Evolutionary conservation across 2,329 filamentous ascomycete genomes (phyloP), one percentile per base, ranked within the genome.

Genomic region (Neobulgaria alba): DNA sequence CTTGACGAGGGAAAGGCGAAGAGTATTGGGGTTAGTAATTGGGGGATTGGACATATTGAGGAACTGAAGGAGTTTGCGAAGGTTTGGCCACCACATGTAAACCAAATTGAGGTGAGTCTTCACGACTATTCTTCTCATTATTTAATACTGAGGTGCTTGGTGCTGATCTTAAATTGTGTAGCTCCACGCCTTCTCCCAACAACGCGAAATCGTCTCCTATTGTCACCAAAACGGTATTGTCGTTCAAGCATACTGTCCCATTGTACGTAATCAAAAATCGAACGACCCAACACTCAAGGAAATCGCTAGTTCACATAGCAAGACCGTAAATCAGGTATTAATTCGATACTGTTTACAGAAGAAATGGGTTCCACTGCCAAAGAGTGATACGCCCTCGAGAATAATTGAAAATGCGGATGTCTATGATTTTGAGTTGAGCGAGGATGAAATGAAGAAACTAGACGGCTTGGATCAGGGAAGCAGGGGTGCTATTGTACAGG

Each of bases 21-120:
- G 60, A 71, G 70, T 29, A 85, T 87, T 52, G 82, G 83, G 0
- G 81, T 86, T 38, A 83, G 79, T 58, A 87, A 87, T 55, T 87
- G 75, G 52, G 77, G 79, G 2, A 71, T 79, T 35, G 67, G 71
- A 32, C 77, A 85, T 55, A 73, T 87, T 17, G 74, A 86, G 55
- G 77, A 82, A 60, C 68, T 86, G 66, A 79, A 75, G 59, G 58
- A 61, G 19, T 80, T 76, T 58, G 79, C 79, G n/a, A 72, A 69
- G 34, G 63, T 74, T 2, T 84, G 73, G 72, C 81, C 81, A 36
- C 82, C 82, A n/a, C 72, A 75, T 33, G 77, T 83, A 5, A 85
- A 85, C 56, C 83, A 87, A 59, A 77, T 52, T 75, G 77, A 42
- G 85, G 85, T 34, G 67, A 83, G 36, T 71, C 20, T 30, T 16